Evolutionary conservation across 139 green algal species (phyloP).

Genomic region (Chlamydomonas schloesseri): DNA sequence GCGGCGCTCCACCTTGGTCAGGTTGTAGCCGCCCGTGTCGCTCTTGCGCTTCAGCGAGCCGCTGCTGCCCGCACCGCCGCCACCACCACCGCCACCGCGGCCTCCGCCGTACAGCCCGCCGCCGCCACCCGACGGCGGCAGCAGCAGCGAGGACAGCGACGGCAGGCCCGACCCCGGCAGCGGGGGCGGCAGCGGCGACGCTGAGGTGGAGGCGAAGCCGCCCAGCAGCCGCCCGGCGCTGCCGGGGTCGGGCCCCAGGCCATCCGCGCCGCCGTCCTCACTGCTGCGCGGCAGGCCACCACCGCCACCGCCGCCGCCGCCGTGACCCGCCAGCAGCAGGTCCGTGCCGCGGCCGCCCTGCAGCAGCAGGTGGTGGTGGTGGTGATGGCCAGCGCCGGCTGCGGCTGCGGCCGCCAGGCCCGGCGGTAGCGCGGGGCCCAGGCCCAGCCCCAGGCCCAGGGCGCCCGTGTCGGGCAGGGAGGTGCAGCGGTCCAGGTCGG

Average conservation of each 20-base stretch:
- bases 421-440: no score
- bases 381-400: no score
- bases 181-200: background rate
- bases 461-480: slow-evolving; percentile 8
- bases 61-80: no score
- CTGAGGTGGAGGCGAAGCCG: no score
- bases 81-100: background rate
- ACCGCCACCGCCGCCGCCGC: no score
- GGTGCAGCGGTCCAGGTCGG: background rate
- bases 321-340: no score
- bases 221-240: background rate
- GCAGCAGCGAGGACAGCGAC: no score
- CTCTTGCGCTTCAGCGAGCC: slow-evolving; percentile 27
- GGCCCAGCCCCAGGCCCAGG: background rate
- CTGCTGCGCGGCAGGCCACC: background rate
- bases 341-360: background rate
- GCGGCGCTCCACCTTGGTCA: background rate
- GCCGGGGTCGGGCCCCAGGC: background rate
- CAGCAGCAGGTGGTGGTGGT: background rate
- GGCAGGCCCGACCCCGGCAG: no score
- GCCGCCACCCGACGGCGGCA: background rate
- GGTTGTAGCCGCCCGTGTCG: slow-evolving; percentile 33
- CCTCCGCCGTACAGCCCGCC: background rate
- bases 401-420: no score
- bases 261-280: slow-evolving; percentile 10